Evolutionary conservation across 257 asterid genomes (phyloP).

Genomic region (Cinchona pubescens): DNA sequence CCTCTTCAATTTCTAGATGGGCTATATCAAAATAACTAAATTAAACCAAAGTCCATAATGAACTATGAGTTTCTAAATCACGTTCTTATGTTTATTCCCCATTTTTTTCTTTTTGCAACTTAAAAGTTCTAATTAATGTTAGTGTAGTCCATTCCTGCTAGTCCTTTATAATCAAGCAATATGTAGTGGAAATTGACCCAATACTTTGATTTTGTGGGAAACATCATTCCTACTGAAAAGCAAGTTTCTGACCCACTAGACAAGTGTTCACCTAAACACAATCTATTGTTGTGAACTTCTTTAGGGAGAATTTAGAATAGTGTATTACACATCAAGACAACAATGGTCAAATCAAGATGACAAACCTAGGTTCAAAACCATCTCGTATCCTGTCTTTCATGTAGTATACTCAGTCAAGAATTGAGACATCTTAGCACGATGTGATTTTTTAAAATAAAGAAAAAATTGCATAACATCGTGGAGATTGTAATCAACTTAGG

Average conservation of each 20-base stretch:
- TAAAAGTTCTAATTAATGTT: no score
- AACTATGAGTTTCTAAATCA: no score
- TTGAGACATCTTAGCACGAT: neutral
- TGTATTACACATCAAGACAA: neutral
- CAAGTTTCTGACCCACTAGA: neutral
- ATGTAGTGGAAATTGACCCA: no score
- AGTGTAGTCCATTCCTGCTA: no score
- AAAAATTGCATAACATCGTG: neutral
- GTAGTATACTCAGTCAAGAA: neutral
- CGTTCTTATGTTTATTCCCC: no score
- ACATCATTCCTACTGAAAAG: neutral
- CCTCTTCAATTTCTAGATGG: no score
- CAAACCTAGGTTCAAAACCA: neutral
- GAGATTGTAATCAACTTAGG: neutral
- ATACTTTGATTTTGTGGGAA: neutral
- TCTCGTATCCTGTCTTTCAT: neutral
- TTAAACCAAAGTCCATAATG: no score
- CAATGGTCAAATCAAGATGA: neutral
- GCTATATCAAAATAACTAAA: no score
- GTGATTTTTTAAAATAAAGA: neutral
- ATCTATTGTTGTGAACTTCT: neutral
- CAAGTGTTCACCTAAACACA: neutral
- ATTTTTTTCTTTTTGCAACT: no score
- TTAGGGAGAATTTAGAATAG: no score
- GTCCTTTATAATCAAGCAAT: no score